Evolutionary conservation across 2,329 filamentous ascomycete species (phyloP).

Genomic region (Metarhizium guizhouense): DNA sequence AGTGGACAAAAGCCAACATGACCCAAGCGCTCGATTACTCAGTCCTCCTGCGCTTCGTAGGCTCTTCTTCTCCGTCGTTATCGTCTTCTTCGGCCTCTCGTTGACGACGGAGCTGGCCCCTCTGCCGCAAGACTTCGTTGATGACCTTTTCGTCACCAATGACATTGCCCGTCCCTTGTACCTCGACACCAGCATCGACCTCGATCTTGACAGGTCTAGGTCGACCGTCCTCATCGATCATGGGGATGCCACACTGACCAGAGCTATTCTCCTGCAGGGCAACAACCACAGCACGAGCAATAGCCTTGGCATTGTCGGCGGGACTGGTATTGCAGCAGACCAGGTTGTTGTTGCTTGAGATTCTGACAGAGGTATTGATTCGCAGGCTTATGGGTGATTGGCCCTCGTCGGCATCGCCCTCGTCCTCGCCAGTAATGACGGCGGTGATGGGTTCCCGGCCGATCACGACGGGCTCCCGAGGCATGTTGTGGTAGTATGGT

Average conservation of each 20-base stretch:
- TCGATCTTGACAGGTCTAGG: slow-evolving; percentile 32
- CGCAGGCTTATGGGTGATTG: slow-evolving; percentile 33
- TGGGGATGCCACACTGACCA: slow-evolving; percentile 30
- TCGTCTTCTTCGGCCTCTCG: slow-evolving; percentile 13
- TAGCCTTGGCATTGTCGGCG: slow-evolving; percentile 28
- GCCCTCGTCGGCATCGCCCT: slow-evolving; percentile 12
- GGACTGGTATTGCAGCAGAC: slow-evolving; percentile 32
- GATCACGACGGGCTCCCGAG: not conserved
- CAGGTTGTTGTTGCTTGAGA: slow-evolving; percentile 40
- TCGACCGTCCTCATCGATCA: slow-evolving; percentile 36
- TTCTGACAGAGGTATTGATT: slow-evolving; percentile 38
- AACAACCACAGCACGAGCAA: slow-evolving; percentile 35
- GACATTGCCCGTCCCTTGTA: slow-evolving; percentile 35
- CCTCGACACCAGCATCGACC: slow-evolving; percentile 35
- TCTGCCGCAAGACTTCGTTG: slow-evolving; percentile 17
- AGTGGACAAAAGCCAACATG: not conserved
- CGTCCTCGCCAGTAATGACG: slow-evolving; percentile 11
- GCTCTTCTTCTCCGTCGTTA: slow-evolving; percentile 8
- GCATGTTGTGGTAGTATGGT: not conserved
- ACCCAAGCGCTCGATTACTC: not conserved
- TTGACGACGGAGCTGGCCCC: slow-evolving; percentile 10
- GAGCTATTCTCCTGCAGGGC: slow-evolving; percentile 34
- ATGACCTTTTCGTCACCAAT: slow-evolving; percentile 27
- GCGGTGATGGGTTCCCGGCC: not conserved
- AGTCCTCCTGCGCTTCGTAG: slow-evolving; percentile 3